Base-by-base conservation (phyloP, 805 yeast species). In the Yarrowia hollandica region DNA sequence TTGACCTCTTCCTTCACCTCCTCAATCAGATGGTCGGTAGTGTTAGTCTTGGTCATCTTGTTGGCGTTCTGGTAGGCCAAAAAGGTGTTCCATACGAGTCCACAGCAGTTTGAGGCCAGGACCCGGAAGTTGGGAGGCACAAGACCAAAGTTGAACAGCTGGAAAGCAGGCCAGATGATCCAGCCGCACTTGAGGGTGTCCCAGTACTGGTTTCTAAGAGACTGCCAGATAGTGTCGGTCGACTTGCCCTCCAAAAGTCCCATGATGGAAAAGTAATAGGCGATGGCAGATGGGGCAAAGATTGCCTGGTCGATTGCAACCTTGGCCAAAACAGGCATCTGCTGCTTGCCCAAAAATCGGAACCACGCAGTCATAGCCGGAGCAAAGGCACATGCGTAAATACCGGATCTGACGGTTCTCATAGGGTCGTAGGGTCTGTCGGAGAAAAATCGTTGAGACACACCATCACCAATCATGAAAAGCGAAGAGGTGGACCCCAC, bases 121-220 rank as follows among this genome's bases (percentile, higher is more conserved):
- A 91, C 71, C 34, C 96, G 79, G 65, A 80, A 81, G 46, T 82
- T 82, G 8, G 85, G 80, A 0, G 96, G 96, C 2, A 88, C 79
- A 5, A 86, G 64, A 31, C 81, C 78, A 67, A 91, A 88, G 71
- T 91, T 91, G 61, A 83, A 63, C 52, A 81, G 62, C 71, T 91
- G 97, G 66, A 90, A 85, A 0, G 81, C 73, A 0, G 97, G 97
- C 98, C 97, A 91, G 15, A 90, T 85, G 54, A 76, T 64, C 96
- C 96, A 90, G 68, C 88, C 89, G n/a, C 86, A 79, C 48, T 74
- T 63, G 39, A 90, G 71, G 0, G 96, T 88, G 5, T 78, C 75
- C 37, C 62, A 38, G 64, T 83, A 82, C 76, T 84, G 82, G 14
- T 62, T 39, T 12, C 56, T 34, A 22, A 72, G 62, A 14, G 67